Conservation (phyloP, 2,329 filamentous ascomycete genomes). For the Aureobasidium sp. region DNA sequence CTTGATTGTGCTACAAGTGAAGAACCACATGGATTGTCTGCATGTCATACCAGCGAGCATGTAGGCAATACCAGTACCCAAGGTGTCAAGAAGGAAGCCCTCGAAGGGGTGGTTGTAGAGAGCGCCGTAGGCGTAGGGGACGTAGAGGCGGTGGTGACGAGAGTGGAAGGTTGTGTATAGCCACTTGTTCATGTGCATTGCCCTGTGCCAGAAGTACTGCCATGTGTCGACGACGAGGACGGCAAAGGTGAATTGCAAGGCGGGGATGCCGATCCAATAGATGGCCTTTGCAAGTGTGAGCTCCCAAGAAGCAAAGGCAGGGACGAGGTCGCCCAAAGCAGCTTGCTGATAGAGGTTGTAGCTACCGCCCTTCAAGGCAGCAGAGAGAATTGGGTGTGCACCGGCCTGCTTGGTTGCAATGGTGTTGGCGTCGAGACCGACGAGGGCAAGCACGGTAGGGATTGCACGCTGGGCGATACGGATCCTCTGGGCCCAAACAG, state of each 20-base stretch:
- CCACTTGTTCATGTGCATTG: slow-evolving; percentile 97
- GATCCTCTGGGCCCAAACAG: slow-evolving; percentile 80
- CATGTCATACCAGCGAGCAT: slow-evolving; percentile 74
- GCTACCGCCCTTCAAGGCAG: slow-evolving; percentile 68
- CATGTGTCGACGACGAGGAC: slow-evolving; percentile 82
- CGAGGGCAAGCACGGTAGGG: slow-evolving; percentile 59
- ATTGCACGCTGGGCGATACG: slow-evolving; percentile 72
- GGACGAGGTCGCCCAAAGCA: slow-evolving; percentile 42
- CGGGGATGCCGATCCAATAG: slow-evolving; percentile 73
- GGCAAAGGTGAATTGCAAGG: slow-evolving; percentile 67
- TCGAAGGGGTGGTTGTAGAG: slow-evolving; percentile 96
- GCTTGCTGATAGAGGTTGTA: slow-evolving; percentile 53
- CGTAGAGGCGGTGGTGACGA: slow-evolving; percentile 91
- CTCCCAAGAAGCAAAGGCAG: slow-evolving; percentile 81
- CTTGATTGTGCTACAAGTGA: slow-evolving; percentile 83
- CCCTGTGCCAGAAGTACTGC: slow-evolving; percentile 95
- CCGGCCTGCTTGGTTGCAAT: slow-evolving; percentile 69
- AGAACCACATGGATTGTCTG: slow-evolving; percentile 84
- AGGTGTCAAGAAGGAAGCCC: slow-evolving; percentile 86
- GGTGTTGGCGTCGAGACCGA: slow-evolving; percentile 69
- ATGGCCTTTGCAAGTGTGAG: slow-evolving; percentile 64
- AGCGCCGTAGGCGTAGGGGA: slow-evolving; percentile 93
- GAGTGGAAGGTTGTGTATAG: slow-evolving; percentile 92
- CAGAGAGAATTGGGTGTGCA: slow-evolving; percentile 67
- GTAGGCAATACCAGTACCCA: slow-evolving; percentile 78